A percentile compares a stretch with the other conserved stretches of the same genome.
These are phyloP conservation scores for Elongisporangium undulatum DNA, from an alignment of 352 stramenopile species.

Conservation along the genomic window DNA sequence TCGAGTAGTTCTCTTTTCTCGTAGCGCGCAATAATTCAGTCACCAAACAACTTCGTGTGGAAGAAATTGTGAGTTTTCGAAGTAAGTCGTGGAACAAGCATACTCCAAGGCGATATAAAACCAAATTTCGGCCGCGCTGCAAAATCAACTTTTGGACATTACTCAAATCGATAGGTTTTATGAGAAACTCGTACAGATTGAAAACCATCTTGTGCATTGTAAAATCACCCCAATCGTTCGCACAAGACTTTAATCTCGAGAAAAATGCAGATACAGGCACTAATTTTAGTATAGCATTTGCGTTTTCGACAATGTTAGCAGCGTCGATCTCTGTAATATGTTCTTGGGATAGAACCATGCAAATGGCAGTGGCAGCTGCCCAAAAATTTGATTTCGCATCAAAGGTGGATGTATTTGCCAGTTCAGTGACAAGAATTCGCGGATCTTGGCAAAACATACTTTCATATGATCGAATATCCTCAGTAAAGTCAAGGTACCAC, in stretches of 20 bases:
- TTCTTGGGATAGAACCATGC: neutral
- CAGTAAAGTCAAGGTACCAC: neutral
- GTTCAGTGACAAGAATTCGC: neutral
- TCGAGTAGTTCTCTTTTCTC: neutral
- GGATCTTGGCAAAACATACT: neutral
- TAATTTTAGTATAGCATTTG: slow-evolving; percentile 5
- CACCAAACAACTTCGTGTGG: slow-evolving; percentile 33
- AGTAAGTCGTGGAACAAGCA: slow-evolving; percentile 49
- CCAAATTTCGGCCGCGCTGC: slow-evolving; percentile 7
- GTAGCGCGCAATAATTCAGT: slow-evolving; percentile 14
- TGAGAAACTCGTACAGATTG: slow-evolving; percentile 18
- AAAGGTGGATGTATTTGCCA: neutral
- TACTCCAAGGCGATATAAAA: slow-evolving; percentile 25
- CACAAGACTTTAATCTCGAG: neutral
- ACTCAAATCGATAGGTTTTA: slow-evolving; percentile 1
- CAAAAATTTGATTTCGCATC: neutral
- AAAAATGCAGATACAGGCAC: neutral
- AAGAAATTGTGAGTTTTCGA: slow-evolving; percentile 43
- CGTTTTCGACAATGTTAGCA: neutral
- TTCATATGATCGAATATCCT: neutral
- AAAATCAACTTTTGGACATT: slow-evolving; percentile 6
- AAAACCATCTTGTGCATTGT: neutral
- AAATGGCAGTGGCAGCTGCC: neutral
- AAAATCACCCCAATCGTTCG: neutral
- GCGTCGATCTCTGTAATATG: neutral